Evolutionary conservation across 768 basidiomycete genomes (phyloP).

Genomic region (Tulasnella sp.): DNA sequence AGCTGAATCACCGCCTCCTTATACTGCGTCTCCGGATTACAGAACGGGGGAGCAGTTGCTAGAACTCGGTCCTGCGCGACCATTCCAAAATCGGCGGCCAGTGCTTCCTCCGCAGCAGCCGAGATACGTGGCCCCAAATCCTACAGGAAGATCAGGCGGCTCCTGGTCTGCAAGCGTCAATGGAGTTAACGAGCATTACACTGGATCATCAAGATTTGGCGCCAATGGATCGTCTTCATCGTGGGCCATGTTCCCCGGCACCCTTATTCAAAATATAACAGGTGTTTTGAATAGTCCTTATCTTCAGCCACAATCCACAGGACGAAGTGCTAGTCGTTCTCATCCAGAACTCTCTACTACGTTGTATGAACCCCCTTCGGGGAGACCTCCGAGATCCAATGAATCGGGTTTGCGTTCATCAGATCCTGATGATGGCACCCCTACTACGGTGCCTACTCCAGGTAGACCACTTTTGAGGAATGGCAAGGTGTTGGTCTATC

Average conservation of each 20-base stretch:
- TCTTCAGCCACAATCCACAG: neutral
- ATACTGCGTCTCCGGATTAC: slow-evolving; percentile 1
- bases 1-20: slow-evolving; percentile 6
- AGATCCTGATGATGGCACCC: slow-evolving; percentile 41
- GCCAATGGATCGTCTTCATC: neutral
- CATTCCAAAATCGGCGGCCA: slow-evolving; percentile 4
- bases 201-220: neutral
- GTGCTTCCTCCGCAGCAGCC: neutral
- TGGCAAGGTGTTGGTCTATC: slow-evolving; percentile 57
- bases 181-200: neutral
- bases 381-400: neutral
- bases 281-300: neutral
- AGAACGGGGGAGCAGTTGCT: slow-evolving; percentile 7
- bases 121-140: neutral
- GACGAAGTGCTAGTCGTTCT: slow-evolving; percentile 6
- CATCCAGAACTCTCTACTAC: slow-evolving; percentile 1
- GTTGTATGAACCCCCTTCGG: neutral
- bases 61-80: slow-evolving; percentile 11
- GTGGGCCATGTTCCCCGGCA: neutral
- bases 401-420: neutral
- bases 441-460: slow-evolving; percentile 47
- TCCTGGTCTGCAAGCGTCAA: neutral
- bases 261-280: neutral
- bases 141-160: neutral
- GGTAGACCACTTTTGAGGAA: slow-evolving; percentile 55